phyloP scores from a whole-genome alignment of 2,329 filamentous ascomycete genomes.

The Cladosporium velox region DNA sequence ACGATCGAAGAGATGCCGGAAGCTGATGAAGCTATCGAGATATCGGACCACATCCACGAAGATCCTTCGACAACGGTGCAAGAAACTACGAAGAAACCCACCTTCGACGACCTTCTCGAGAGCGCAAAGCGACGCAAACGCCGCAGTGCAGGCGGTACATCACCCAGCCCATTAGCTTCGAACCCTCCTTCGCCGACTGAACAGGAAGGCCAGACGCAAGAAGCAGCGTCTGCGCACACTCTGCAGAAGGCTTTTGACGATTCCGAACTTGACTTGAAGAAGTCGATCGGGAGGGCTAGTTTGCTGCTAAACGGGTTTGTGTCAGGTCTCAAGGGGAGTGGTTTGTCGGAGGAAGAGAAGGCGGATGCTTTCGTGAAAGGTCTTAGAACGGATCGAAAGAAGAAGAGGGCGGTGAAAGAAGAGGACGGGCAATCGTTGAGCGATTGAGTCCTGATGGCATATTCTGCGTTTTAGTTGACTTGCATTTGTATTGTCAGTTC shows the following conservation, averaged over 20 bases:
- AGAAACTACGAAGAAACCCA: slow-evolving; percentile 29
- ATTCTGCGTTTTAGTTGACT: background rate
- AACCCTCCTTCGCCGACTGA: slow-evolving; percentile 28
- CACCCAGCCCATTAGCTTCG: slow-evolving; percentile 31
- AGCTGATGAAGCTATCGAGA: background rate
- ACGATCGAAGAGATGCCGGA: slow-evolving; percentile 13
- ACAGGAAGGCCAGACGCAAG: background rate
- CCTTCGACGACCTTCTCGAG: slow-evolving; percentile 33
- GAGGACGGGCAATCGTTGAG: slow-evolving; percentile 17
- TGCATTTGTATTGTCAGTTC: background rate
- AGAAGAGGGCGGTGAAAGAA: background rate
- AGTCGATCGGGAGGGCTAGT: slow-evolving; percentile 25
- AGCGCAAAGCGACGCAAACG: slow-evolving; percentile 34
- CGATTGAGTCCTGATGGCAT: slow-evolving; percentile 1
- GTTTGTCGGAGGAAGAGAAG: slow-evolving; percentile 23
- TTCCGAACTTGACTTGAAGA: slow-evolving; percentile 31
- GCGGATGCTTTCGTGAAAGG: slow-evolving; percentile 27
- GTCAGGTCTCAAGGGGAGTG: background rate
- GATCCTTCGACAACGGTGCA: slow-evolving; percentile 9
- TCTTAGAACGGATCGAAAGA: slow-evolving; percentile 24
- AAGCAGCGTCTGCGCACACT: slow-evolving; percentile 3
- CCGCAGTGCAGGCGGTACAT: slow-evolving; percentile 27
- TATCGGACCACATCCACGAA: background rate
- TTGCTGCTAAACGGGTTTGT: slow-evolving; percentile 22
- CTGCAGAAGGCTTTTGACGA: slow-evolving; percentile 31